Percentiles rank a stretch among this genome's conserved stretches.
Conservation (phyloP, 2,329 filamentous ascomycete species). For the Botryotinia calthae region DNA sequence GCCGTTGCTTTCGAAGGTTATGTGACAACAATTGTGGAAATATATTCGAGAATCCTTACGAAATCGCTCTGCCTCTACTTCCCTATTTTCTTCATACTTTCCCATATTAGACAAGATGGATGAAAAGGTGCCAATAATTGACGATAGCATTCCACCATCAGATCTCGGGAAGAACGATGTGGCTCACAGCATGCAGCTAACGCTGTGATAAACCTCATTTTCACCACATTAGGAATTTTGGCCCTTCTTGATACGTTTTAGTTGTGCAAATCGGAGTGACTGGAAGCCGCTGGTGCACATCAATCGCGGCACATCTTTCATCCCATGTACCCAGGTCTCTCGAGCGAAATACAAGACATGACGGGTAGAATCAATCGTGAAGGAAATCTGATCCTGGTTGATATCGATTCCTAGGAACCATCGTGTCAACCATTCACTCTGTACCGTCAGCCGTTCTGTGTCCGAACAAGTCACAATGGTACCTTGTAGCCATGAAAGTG, state of each 20-base stretch:
- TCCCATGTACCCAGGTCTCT: slow-evolving; percentile 6
- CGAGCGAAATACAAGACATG: not conserved
- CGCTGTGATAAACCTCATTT: slow-evolving; percentile 9
- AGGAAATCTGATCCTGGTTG: not conserved
- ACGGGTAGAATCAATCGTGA: not conserved
- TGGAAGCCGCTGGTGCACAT: slow-evolving; percentile 8
- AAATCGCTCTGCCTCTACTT: not conserved
- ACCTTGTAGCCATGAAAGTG: slow-evolving; percentile 5
- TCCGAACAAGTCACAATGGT: not conserved
- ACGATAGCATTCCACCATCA: not conserved
- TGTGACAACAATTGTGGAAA: not conserved
- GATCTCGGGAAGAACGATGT: not conserved
- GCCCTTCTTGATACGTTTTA: not conserved
- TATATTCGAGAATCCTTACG: not conserved
- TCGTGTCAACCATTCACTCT: not conserved
- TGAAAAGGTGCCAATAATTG: not conserved
- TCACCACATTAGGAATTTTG: not conserved
- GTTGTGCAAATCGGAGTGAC: not conserved
- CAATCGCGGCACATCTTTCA: slow-evolving; percentile 5
- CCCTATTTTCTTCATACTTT: not conserved
- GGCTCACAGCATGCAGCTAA: slow-evolving; percentile 10
- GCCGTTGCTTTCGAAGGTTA: not conserved
- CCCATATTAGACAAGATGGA: not conserved
- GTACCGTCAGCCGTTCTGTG: not conserved
- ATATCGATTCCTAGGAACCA: not conserved